Conservation (phyloP, 1,284 basidiomycete species). For the Ceratobasidium sp. region DNA sequence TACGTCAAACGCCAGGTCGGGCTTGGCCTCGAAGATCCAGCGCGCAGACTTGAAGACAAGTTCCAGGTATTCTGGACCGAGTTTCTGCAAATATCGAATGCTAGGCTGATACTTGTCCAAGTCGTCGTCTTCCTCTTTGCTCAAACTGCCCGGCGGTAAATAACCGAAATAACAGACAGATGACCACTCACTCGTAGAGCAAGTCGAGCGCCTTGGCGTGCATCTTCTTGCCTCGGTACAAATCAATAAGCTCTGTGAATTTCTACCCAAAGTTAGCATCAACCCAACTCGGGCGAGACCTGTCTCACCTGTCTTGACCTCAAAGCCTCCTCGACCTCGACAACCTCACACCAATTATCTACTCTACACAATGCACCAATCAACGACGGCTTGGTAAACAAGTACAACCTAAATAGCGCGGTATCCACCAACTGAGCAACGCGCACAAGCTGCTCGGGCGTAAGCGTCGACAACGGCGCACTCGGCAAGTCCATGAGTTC, state of each 20-base stretch:
- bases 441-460: constrained; percentile 79
- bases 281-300: background rate
- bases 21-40: constrained; percentile 84
- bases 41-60: constrained; percentile 80
- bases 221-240: constrained; percentile 96
- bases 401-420: constrained; percentile 91
- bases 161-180: background rate
- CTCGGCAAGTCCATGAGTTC: constrained; percentile 79
- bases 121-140: constrained; percentile 77
- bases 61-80: constrained; percentile 79
- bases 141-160: constrained; percentile 59
- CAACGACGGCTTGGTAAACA: constrained; percentile 81
- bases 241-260: constrained; percentile 86
- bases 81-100: constrained; percentile 88
- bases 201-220: constrained; percentile 87
- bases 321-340: constrained; percentile 90
- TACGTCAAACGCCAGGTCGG: constrained; percentile 78
- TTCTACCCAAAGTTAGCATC: constrained; percentile 62
- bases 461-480: constrained; percentile 69
- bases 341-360: constrained; percentile 97
- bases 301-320: constrained; percentile 73
- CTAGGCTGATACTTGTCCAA: constrained; percentile 84
- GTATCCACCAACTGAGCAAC: constrained; percentile 96
- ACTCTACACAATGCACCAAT: constrained; percentile 89
- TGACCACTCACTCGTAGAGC: constrained; percentile 72